Conservation (phyloP, 2,329 filamentous ascomycete genomes). For the Endothia cerciana region DNA sequence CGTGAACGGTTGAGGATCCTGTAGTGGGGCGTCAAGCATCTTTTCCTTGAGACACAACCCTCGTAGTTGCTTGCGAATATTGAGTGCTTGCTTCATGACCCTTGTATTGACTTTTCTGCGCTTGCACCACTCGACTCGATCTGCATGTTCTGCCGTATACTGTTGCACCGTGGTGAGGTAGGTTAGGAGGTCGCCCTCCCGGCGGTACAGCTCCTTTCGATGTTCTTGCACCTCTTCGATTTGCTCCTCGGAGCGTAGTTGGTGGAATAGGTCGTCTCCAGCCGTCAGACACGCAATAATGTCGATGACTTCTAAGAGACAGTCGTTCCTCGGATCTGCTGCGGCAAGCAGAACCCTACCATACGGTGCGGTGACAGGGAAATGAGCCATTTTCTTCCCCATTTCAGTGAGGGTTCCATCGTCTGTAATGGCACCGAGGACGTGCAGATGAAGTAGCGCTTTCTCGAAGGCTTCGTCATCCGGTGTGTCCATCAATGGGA, state of each 20-base stretch:
- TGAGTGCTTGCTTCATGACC: constrained; percentile 66
- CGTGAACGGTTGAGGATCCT: constrained; percentile 60
- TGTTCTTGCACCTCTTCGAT: constrained; percentile 56
- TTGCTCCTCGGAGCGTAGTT: constrained; percentile 61
- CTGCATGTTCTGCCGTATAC: constrained; percentile 59
- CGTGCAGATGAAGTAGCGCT: constrained; percentile 77
- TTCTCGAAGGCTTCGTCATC: constrained; percentile 78
- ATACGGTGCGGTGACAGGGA: constrained; percentile 81
- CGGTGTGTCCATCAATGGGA: constrained; percentile 84
- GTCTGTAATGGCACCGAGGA: constrained; percentile 75
- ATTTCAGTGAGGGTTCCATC: constrained; percentile 73
- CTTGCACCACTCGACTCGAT: constrained; percentile 62
- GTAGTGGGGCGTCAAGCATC: constrained; percentile 50
- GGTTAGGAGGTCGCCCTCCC: constrained; percentile 68
- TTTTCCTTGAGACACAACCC: constrained; percentile 57
- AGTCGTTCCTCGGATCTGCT: constrained; percentile 69
- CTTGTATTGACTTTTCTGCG: constrained; percentile 59
- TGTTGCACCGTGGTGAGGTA: constrained; percentile 66
- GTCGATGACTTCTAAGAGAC: constrained; percentile 82
- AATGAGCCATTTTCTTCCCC: constrained; percentile 77
- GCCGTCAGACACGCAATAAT: constrained; percentile 70
- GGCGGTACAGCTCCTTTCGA: constrained; percentile 61
- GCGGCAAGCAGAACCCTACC: constrained; percentile 84
- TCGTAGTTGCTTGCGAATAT: constrained; percentile 65
- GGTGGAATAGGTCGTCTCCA: constrained; percentile 66